phyloP scores from a whole-genome alignment of 345 rosid species.

The Citrus maxima region DNA sequence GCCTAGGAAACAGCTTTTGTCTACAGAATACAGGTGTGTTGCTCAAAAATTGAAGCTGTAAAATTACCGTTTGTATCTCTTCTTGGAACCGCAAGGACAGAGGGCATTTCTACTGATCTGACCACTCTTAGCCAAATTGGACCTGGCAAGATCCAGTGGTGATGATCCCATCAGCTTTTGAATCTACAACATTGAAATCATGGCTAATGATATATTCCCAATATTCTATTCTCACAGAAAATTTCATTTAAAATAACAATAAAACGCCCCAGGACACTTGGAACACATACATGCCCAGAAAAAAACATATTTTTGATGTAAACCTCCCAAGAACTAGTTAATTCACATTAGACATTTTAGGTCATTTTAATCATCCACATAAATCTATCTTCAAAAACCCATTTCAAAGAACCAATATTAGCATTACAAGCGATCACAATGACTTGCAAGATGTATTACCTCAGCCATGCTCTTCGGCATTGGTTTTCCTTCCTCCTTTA shows the following conservation, averaged over 20 bases:
- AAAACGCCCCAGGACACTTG: not conserved
- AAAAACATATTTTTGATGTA: not conserved
- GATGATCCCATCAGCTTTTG: constrained; percentile 90
- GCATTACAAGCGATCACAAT: not conserved
- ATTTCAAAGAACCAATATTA: not conserved
- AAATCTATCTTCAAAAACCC: not conserved
- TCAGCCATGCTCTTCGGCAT: constrained; percentile 79
- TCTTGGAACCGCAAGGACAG: constrained; percentile 97
- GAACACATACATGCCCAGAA: not conserved
- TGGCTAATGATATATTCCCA: not conserved
- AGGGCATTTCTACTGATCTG: constrained; percentile 88
- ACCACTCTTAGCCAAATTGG: constrained; percentile 86
- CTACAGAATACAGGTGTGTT: not conserved
- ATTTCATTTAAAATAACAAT: not conserved
- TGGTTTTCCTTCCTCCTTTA: constrained; percentile 82
- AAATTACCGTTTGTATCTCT: constrained; percentile 82
- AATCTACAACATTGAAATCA: constrained; percentile 41
- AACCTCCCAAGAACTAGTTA: not conserved
- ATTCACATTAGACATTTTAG: not conserved
- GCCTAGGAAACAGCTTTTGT: not conserved
- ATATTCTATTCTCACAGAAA: not conserved
- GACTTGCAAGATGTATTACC: constrained; percentile 39
- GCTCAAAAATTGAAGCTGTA: not conserved
- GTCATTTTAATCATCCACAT: not conserved
- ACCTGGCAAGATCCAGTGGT: constrained; percentile 78